Percentiles rank a stretch among this genome's conserved stretches.
These are phyloP conservation scores for Kalanchoe fedtschenkoi DNA, from an alignment of 164 flowering plant species.

Conservation along the genomic window DNA sequence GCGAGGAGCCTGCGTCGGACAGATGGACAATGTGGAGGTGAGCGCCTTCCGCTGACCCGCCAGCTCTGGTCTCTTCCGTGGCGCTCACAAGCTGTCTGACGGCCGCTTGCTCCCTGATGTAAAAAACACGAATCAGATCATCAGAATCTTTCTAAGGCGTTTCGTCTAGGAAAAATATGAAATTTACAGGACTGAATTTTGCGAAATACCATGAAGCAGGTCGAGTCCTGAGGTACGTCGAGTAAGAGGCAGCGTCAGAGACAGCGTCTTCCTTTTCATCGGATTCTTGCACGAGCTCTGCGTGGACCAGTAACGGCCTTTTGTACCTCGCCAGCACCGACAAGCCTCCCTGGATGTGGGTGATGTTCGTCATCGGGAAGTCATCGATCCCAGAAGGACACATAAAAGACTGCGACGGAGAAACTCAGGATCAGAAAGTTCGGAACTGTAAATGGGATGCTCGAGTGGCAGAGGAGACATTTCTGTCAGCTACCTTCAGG, in stretches of 20 bases:
- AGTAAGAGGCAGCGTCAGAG: slow-evolving; percentile 47
- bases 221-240: slow-evolving; percentile 76
- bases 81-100: slow-evolving; percentile 58
- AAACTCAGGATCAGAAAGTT: not conserved
- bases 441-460: not conserved
- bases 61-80: slow-evolving; percentile 51
- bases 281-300: slow-evolving; percentile 53
- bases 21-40: slow-evolving; percentile 96
- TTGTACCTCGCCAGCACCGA: slow-evolving; percentile 65
- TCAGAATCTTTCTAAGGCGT: not conserved
- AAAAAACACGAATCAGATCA: not conserved
- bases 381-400: slow-evolving; percentile 98
- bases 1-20: slow-evolving; percentile 73
- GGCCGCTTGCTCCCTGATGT: slow-evolving; percentile 88
- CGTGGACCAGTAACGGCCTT: slow-evolving; percentile 94
- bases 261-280: slow-evolving; percentile 22
- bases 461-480: not conserved
- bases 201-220: slow-evolving; percentile 57
- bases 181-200: not conserved
- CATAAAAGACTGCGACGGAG: slow-evolving; percentile 80
- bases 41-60: slow-evolving; percentile 79
- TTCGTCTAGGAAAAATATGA: not conserved
- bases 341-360: slow-evolving; percentile 87
- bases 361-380: slow-evolving; percentile 89
- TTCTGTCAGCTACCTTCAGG: slow-evolving; percentile 53